Conservation (phyloP, 2,329 filamentous ascomycete species). For the Fusarium sublunatum region DNA sequence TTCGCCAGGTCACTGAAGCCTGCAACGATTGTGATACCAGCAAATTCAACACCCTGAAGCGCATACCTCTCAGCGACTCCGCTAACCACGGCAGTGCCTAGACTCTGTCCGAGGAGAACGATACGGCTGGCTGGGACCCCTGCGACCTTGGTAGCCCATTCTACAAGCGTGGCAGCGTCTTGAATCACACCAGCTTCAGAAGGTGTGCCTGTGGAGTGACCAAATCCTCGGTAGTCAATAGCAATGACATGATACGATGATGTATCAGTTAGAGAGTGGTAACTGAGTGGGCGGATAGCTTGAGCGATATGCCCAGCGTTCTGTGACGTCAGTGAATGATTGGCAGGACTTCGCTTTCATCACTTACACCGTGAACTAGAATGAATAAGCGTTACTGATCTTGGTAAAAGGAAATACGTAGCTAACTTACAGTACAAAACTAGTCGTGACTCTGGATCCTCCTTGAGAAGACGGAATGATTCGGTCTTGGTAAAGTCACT, state of each 20-base stretch:
- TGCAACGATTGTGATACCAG: slow-evolving; percentile 81
- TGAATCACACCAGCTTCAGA: slow-evolving; percentile 83
- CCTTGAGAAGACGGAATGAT: slow-evolving; percentile 70
- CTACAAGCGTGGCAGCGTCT: slow-evolving; percentile 78
- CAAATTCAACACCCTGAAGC: slow-evolving; percentile 72
- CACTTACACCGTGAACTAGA: slow-evolving; percentile 71
- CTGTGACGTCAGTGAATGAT: slow-evolving; percentile 52
- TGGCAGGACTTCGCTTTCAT: background rate
- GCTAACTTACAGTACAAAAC: slow-evolving; percentile 69
- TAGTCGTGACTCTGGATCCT: slow-evolving; percentile 71
- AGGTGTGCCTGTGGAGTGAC: slow-evolving; percentile 81
- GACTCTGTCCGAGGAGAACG: slow-evolving; percentile 84
- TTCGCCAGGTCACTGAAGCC: slow-evolving; percentile 80
- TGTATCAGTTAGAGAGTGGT: slow-evolving; percentile 79
- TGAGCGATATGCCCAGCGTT: slow-evolving; percentile 91
- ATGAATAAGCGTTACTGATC: slow-evolving; percentile 21
- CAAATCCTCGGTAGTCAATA: slow-evolving; percentile 92
- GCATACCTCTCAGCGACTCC: slow-evolving; percentile 79
- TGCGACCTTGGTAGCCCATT: slow-evolving; percentile 75
- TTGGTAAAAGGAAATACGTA: background rate
- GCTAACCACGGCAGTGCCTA: slow-evolving; percentile 86
- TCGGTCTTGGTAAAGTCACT: slow-evolving; percentile 66
- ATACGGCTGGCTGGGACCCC: slow-evolving; percentile 77
- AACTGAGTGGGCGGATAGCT: slow-evolving; percentile 78
- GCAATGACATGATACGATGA: slow-evolving; percentile 84